Conservation (phyloP, 2,329 filamentous ascomycete genomes). For the Colletotrichum sp. region DNA sequence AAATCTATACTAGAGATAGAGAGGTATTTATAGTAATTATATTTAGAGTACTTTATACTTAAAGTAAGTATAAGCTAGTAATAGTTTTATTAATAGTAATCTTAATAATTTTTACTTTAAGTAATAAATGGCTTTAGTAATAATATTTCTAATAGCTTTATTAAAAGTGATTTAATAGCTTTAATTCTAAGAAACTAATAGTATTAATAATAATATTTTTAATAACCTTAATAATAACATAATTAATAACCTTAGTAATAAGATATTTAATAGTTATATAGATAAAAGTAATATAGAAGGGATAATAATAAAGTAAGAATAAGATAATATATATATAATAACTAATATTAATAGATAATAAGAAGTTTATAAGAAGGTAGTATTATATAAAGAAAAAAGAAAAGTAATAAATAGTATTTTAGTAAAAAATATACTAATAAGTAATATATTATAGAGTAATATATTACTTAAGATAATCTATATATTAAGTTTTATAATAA, state of each 20-base stretch:
- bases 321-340: neutral
- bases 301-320: neutral
- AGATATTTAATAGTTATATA: neutral
- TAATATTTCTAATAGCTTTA: too few species aligned
- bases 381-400: neutral
- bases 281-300: too few species aligned
- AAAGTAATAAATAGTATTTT: neutral
- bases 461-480: neutral
- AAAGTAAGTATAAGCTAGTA: too few species aligned
- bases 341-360: too few species aligned
- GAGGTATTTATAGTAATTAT: neutral
- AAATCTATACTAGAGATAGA: neutral
- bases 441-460: neutral
- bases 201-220: neutral
- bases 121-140: too few species aligned
- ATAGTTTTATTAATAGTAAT: too few species aligned
- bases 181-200: too few species aligned
- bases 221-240: neutral
- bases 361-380: neutral
- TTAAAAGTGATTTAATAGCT: too few species aligned
- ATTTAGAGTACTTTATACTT: neutral
- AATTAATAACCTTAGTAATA: neutral
- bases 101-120: too few species aligned
- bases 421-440: too few species aligned
- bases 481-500: too few species aligned